Base-by-base conservation (phyloP, 2,329 filamentous ascomycete genomes). In the Paracorniculantispora psalliotae region DNA sequence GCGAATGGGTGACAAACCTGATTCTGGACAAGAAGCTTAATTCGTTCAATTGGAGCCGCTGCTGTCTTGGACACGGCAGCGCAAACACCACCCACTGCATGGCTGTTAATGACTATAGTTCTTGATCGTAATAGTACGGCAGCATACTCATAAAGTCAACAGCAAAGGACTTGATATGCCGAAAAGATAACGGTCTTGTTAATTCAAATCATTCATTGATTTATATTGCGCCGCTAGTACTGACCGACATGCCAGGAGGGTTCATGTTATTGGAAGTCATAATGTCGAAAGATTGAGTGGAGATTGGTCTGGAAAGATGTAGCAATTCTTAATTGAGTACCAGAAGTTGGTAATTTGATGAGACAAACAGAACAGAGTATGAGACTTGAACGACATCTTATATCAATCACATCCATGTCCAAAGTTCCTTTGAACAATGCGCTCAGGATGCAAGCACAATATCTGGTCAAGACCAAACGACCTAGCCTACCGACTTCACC, bases 11-110 rank as follows among this genome's bases (percentile, higher is more conserved):
- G 23, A 84, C 91, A 69, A 87, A 96, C 92, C 89, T 99, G 94
- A 86, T 99, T 99, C 87, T 99, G 94, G 84, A 99, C 96, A 76
- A 99, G 91, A 77, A 99, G 94, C 92, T 99, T 99, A 83, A 99
- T 89, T 91, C 94, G 94, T 92, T 99, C 94, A 74, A 99, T 99
- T 82, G 94, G 94, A 82, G 94, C 94, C 77, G 94, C 94, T 75
- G 94, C 94, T 71, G 94, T 99, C 91, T 99, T 99, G 79, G 94
- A 99, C 88, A 99, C 92, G 80, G 94, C 94, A 81, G 94, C 94
- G 76, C 94, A 97, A 72, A 99, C 89, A 97, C 94, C 94, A 89
- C 94, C 94, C 94, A 99, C 92, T 96, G 71, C 74, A 71, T 68
- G 73, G 44, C 39, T 8, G 17, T 68, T 65, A 67, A 65, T 37